Percentiles rank a stretch among this genome's conserved stretches.
Evolutionary conservation across 164 flowering plant genomes (phyloP).

Genomic region (Sextonia rubra): DNA sequence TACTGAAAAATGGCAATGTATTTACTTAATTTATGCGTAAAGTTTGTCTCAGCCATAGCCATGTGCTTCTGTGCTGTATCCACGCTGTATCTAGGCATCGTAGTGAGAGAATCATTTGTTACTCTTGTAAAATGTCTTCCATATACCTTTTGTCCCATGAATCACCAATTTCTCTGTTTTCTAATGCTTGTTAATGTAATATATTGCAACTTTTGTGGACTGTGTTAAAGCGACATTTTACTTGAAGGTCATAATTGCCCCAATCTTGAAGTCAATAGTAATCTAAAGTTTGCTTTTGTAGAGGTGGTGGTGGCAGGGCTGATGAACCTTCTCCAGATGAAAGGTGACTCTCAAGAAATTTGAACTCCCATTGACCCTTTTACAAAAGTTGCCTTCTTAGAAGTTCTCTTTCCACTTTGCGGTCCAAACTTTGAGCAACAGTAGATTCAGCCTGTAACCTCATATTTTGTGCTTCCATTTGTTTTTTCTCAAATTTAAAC

Average conservation of each 20-base stretch:
- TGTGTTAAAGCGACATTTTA: not conserved
- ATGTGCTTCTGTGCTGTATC: not conserved
- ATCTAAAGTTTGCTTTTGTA: constrained; percentile 22
- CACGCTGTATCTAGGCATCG: no score
- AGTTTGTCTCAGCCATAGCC: not conserved
- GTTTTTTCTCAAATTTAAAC: constrained; percentile 7
- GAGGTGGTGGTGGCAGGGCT: constrained; percentile 59
- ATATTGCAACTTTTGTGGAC: not conserved
- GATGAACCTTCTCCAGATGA: constrained; percentile 79
- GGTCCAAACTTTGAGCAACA: not conserved
- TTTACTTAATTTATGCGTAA: not conserved
- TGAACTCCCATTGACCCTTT: not conserved
- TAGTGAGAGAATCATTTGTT: not conserved
- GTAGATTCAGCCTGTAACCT: not conserved
- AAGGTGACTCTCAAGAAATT: constrained; percentile 37
- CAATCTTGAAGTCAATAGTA: not conserved
- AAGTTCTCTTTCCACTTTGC: not conserved
- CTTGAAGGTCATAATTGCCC: not conserved
- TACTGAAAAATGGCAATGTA: no score
- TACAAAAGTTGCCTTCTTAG: not conserved
- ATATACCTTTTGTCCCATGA: not conserved
- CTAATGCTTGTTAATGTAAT: not conserved
- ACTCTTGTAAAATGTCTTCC: not conserved
- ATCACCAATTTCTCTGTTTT: not conserved
- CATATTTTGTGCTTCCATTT: not conserved